A percentile compares a stretch with the other conserved stretches of the same genome.
phyloP scores from a whole-genome alignment of 1,139 yeast genomes.

The Taphrina wiesneri region DNA sequence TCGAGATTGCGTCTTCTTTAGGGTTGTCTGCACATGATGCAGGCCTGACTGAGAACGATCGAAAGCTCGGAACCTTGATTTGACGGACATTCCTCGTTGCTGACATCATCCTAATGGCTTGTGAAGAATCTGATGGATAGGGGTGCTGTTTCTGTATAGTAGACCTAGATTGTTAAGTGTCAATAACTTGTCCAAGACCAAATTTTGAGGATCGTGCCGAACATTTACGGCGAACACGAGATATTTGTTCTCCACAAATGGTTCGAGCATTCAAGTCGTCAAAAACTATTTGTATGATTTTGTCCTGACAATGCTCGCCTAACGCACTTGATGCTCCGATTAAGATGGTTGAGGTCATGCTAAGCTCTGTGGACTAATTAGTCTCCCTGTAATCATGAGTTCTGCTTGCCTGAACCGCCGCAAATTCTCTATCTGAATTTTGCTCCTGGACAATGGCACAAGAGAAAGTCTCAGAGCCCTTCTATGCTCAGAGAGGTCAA shows the following conservation, averaged over 20 bases:
- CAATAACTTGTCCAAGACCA: neutral
- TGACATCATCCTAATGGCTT: neutral
- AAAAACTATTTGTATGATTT: neutral
- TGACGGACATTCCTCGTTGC: neutral
- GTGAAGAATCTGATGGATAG: neutral
- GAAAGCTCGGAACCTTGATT: neutral
- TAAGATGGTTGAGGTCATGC: too few species aligned
- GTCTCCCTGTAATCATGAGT: neutral
- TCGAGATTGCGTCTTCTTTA: neutral
- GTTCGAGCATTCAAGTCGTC: neutral
- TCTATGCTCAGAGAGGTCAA: slow-evolving; percentile 29
- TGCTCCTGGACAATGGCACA: neutral
- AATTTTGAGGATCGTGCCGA: slow-evolving; percentile 1
- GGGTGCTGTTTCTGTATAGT: neutral
- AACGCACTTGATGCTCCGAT: too few species aligned
- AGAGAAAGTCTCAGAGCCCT: slow-evolving; percentile 18
- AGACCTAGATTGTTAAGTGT: neutral
- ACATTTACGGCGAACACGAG: neutral
- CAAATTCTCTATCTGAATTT: neutral
- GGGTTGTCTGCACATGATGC: neutral
- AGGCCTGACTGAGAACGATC: neutral
- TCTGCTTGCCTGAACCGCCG: too few species aligned
- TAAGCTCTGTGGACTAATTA: neutral
- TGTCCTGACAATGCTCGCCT: neutral
- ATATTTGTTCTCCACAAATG: neutral